Base-by-base conservation (phyloP, 2,329 filamentous ascomycete species). In the Davidsoniella australis region DNA sequence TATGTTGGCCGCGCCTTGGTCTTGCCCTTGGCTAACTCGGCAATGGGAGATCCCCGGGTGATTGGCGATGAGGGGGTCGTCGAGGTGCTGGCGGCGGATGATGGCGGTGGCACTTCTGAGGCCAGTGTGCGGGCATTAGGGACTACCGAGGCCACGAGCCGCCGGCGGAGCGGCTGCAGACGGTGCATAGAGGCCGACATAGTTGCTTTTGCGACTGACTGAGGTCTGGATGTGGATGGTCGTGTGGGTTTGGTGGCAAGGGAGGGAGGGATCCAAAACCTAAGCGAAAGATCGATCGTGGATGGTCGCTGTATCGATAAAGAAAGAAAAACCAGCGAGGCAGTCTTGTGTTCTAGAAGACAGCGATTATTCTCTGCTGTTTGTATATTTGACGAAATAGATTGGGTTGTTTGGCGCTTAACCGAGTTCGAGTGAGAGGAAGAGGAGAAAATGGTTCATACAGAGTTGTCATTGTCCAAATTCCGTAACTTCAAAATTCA, bases 1-100 rank as follows among this genome's bases (percentile, higher is more conserved):
- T 78, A 78, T 2, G 73, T 71, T 38, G 69, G 69, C 36, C 65
- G 62, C 7, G 50, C 45, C 42, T 48, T 50, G 20, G 47, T 64
- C 59, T 65, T 65, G 49, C 63, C 63, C 51, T 56, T 59, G 40
- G 61, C 53, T 41, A 57, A 55, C 56, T 59, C 49, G 50, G 52
- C 24, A 46, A 49, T 43, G 12, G 51, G 47, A 16, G 20, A 17
- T n/a, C 39, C 43, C 3, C 40, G 38, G 18, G 58, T 17, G 41
- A 55, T 37, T 37, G 54, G 9, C 29, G 54, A 12, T 24, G 43
- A 43, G 18, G 57, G 50, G 29, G 56, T 37, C 8, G 57, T 33
- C 12, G 58, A 16, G 16, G 57, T 26, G 33, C 57, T 46, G 33
- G 59, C 41, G 20, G 55, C 48, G 8, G 54, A 38, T 23, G 12